Base-by-base conservation (phyloP, 1,284 basidiomycete genomes). In the Salmacisia buchloeana region DNA sequence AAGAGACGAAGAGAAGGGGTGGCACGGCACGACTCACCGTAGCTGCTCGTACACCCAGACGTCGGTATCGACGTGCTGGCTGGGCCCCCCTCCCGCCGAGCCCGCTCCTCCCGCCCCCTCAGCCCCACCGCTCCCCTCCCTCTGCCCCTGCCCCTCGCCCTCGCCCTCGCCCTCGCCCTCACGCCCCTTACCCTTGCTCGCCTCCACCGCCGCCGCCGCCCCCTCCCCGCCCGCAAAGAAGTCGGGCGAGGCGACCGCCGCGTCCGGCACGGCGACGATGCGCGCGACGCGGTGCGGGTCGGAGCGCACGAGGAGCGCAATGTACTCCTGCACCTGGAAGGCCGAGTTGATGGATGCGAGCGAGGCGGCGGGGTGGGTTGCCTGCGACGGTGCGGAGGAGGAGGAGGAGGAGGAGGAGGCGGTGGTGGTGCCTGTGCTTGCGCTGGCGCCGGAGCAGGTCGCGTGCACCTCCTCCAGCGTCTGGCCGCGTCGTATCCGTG, bases 281-380 rank as follows among this genome's bases (percentile, higher is more conserved):
- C 85, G 81, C 38, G 90, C 85, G 31, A 97, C 89, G 77, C 94
- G 88, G 81, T 94, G 91, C 0, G 92, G 89, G 80, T 94, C 88
- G 38, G 86, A 83, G 9, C 88, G 86, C 66, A 96, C 89, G 68
- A 94, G 86, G 38, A 91, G 84, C 0, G 91, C 88, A 59, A 98
- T 90, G 81, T 94, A 97, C 78, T 97, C 93, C 76, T 97, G 92
- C 2, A 96, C 84, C 79, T 94, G 92, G 79, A 96, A 96, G 0
- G 92, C 90, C 72, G 90, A 92, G 81, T 94, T 89, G 27, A 94
- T 70, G 12, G 49, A 54, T 27, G 27, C 10, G 0, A 54, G 49
- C 18, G 6, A 15, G n/a, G 21, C 39, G 5, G 39, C 39, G 5
- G 18, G n/a, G 15, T n/a, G 7, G 23, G 31, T 9, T 9, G 27